Evolutionary conservation across 2,329 filamentous ascomycete species (phyloP).

Genomic region (Aureobasidium leucospermi): DNA sequence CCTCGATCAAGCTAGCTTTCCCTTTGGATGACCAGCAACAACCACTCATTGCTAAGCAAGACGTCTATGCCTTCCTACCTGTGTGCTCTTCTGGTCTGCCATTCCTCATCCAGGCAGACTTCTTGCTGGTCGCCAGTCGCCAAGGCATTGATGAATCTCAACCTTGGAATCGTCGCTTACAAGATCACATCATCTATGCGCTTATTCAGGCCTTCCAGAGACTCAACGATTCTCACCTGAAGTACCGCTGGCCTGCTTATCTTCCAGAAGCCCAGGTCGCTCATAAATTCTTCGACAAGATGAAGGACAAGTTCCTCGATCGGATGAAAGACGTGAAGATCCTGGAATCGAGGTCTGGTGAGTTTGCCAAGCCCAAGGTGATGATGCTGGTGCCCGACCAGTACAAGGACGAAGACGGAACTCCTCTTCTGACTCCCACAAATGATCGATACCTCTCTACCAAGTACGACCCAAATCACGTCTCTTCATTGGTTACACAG

Average conservation of each 20-base stretch:
- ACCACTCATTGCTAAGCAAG: slow-evolving; percentile 11
- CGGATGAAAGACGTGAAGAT: not conserved
- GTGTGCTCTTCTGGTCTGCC: slow-evolving; percentile 21
- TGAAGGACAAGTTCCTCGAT: not conserved
- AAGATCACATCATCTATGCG: not conserved
- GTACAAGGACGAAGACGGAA: not conserved
- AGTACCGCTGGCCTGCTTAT: slow-evolving; percentile 17
- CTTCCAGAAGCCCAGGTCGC: slow-evolving; percentile 1
- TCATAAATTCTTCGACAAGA: not conserved
- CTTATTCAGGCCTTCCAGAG: slow-evolving; percentile 9
- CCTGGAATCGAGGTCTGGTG: not conserved
- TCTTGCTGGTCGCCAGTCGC: slow-evolving; percentile 18
- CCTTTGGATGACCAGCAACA: slow-evolving; percentile 15
- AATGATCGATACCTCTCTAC: not conserved
- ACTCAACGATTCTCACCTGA: slow-evolving; percentile 14
- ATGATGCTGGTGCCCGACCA: not conserved
- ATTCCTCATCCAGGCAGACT: slow-evolving; percentile 21
- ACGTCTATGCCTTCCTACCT: slow-evolving; percentile 22
- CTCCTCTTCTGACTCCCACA: not conserved
- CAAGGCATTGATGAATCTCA: slow-evolving; percentile 14
- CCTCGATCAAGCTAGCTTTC: slow-evolving; percentile 20
- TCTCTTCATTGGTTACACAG: not conserved
- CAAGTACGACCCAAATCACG: not conserved
- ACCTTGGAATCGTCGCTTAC: slow-evolving; percentile 15
- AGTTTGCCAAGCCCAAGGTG: not conserved